Conservation (phyloP, 139 green algal species). For the Chlamydomonas sp. region DNA sequence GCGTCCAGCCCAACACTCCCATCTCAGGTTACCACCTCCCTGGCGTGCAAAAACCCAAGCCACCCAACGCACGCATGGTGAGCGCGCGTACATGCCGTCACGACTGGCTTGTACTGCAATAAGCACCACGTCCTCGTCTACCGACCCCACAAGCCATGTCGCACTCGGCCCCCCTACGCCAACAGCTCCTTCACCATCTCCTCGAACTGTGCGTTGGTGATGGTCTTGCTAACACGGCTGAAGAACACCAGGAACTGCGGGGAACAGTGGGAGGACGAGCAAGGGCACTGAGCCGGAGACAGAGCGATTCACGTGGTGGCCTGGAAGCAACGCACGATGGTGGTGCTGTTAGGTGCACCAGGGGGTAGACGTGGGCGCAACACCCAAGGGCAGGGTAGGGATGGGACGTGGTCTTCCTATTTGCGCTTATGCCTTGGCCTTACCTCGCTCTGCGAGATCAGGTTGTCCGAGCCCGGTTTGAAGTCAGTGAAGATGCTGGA, state of each 20-base stretch:
- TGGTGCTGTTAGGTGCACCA: not conserved
- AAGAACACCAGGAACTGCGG: slow-evolving; percentile 50
- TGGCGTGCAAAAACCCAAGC: no score
- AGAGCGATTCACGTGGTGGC: no score
- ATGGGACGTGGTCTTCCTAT: not conserved
- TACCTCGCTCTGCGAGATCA: slow-evolving; percentile 38
- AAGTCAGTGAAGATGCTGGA: slow-evolving; percentile 53
- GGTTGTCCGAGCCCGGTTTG: slow-evolving; percentile 35
- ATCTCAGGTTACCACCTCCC: no score
- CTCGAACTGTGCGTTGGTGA: slow-evolving; percentile 47
- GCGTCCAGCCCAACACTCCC: no score
- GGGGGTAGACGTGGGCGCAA: not conserved
- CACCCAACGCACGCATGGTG: no score
- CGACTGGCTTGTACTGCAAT: no score
- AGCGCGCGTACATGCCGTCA: no score
- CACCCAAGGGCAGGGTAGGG: not conserved
- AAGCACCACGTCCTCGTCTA: no score
- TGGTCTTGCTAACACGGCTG: slow-evolving; percentile 35
- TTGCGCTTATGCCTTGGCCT: not conserved
- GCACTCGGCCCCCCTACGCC: not conserved
- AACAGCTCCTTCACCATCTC: slow-evolving; percentile 36
- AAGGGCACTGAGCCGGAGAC: not conserved
- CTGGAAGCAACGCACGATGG: no score
- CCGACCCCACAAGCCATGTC: no score
- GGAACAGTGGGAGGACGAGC: not conserved